Conservation (phyloP, 2,329 filamentous ascomycete genomes). For the Penicillium sp. region DNA sequence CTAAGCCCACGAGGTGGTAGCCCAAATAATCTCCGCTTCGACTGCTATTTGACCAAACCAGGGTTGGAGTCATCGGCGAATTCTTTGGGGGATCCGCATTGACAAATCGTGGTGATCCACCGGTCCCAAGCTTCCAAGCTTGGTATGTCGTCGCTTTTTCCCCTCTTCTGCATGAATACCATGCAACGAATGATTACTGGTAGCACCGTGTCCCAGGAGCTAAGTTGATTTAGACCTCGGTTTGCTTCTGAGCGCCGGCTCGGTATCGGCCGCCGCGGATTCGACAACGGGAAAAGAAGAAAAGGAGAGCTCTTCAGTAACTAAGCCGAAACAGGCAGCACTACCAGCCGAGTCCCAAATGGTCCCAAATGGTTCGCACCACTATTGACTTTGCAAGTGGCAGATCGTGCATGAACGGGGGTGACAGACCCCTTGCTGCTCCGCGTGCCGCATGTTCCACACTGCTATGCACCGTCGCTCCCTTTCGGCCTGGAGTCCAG, state of each 20-base stretch:
- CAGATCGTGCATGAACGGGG: conserved; percentile 26
- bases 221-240: too few relatives aligned
- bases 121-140: too few relatives aligned
- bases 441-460: conserved; percentile 35
- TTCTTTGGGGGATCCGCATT: conserved; percentile 16
- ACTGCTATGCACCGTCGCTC: conserved; percentile 8
- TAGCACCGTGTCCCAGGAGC: too few relatives aligned
- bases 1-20: conserved; percentile 15
- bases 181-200: too few relatives aligned
- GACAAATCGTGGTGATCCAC: conserved; percentile 11
- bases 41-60: too few relatives aligned
- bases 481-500: not conserved
- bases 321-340: not conserved
- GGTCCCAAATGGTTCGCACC: conserved; percentile 12
- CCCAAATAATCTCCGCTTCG: conserved; percentile 12
- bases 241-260: too few relatives aligned
- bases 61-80: conserved; percentile 19
- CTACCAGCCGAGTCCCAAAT: not conserved
- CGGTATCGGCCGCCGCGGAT: too few relatives aligned
- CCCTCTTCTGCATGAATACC: too few relatives aligned
- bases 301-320: conserved; percentile 19
- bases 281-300: too few relatives aligned
- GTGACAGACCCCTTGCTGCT: conserved; percentile 31
- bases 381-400: conserved; percentile 19
- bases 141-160: too few relatives aligned